Evolutionary conservation across 441 rosid genomes (phyloP).

Genomic region (Arabidopsis hybrid): DNA sequence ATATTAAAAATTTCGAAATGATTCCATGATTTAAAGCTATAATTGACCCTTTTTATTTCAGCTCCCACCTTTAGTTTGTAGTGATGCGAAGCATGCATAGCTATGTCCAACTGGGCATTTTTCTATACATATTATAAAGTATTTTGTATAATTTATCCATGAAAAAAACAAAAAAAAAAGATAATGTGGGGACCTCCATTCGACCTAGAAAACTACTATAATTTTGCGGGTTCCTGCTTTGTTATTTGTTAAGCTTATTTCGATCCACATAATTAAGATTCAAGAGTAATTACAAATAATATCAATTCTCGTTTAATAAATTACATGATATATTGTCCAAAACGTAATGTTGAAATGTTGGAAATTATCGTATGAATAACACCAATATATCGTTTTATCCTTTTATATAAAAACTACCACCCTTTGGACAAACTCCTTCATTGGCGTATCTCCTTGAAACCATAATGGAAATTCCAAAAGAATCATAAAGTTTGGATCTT

Average conservation of each 20-base stretch:
- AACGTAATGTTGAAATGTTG: neutral
- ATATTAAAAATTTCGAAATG: neutral
- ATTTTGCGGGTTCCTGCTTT: neutral
- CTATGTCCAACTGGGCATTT: conserved; percentile 20
- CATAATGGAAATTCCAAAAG: neutral
- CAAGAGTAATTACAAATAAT: neutral
- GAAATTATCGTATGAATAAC: neutral
- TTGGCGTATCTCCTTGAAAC: neutral
- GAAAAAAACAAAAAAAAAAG: neutral
- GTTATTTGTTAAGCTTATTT: neutral
- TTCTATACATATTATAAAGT: neutral
- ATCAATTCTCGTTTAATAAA: neutral
- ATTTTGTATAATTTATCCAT: conserved; percentile 6
- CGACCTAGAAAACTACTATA: conserved; percentile 14
- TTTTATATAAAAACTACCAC: neutral
- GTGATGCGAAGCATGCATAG: conserved; percentile 36
- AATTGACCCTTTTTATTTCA: neutral
- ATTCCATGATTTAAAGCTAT: neutral
- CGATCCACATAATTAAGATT: neutral
- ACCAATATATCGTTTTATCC: neutral
- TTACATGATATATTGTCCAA: neutral
- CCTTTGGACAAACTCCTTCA: neutral
- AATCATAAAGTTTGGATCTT: conserved; percentile 21
- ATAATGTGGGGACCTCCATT: conserved; percentile 38
- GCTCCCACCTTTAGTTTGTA: conserved; percentile 1